Percentiles rank a stretch among this genome's conserved stretches.
Conservation (phyloP, 177 flowering plant genomes). For the Tripterygium wilfordii region DNA sequence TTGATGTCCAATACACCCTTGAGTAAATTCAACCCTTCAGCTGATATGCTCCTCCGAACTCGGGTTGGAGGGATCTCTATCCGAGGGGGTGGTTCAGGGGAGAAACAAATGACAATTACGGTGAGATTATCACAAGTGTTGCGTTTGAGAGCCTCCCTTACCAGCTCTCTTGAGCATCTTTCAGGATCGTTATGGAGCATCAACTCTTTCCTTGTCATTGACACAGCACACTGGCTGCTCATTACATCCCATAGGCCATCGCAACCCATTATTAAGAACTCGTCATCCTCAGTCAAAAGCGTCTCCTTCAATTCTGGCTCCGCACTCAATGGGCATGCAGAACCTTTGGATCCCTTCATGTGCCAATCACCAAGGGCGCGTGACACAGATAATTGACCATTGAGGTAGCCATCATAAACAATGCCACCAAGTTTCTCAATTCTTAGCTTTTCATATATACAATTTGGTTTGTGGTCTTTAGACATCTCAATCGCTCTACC, state of each 20-base stretch:
- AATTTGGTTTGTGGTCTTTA: slow-evolving; percentile 83
- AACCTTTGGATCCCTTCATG: slow-evolving; percentile 85
- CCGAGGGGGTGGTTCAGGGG: slow-evolving; percentile 73
- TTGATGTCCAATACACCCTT: slow-evolving; percentile 59
- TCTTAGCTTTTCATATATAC: slow-evolving; percentile 60
- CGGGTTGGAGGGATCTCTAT: slow-evolving; percentile 50
- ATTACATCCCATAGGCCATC: slow-evolving; percentile 97
- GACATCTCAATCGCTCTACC: slow-evolving; percentile 90
- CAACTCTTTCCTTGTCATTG: slow-evolving; percentile 74
- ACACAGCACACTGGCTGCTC: slow-evolving; percentile 94
- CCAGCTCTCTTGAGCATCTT: slow-evolving; percentile 73
- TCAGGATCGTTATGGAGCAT: slow-evolving; percentile 88
- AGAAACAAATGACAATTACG: slow-evolving; percentile 75
- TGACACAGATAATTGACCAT: slow-evolving; percentile 84
- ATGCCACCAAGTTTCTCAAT: slow-evolving; percentile 82
- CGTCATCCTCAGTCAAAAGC: slow-evolving; percentile 69
- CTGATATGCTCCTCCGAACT: slow-evolving; percentile 69
- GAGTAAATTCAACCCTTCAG: slow-evolving; percentile 68
- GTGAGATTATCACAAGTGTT: slow-evolving; percentile 80
- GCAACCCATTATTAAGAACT: slow-evolving; percentile 84
- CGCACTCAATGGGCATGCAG: slow-evolving; percentile 68
- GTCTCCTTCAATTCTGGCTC: slow-evolving; percentile 85
- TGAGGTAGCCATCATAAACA: slow-evolving; percentile 87
- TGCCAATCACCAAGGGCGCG: slow-evolving; percentile 98
- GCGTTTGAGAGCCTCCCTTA: slow-evolving; percentile 78